These are phyloP conservation scores for Lactarius pseudohatsudake DNA, from an alignment of 768 basidiomycete genomes.

Conservation along the genomic window DNA sequence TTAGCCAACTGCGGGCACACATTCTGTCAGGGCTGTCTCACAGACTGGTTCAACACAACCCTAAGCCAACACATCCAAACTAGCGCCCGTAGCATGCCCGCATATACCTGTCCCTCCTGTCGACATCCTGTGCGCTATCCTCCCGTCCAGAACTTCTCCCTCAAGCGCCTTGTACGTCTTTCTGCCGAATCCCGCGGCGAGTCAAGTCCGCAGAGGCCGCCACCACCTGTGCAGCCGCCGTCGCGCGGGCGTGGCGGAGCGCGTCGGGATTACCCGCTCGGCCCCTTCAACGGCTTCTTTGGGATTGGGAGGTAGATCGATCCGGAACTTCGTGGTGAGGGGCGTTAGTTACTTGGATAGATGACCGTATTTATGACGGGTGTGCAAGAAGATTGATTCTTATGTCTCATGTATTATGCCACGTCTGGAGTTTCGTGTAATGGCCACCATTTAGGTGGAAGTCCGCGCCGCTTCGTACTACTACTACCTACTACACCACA, in stretches of 20 bases:
- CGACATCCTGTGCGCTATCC: conserved; percentile 47
- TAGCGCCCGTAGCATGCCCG: conserved; percentile 31
- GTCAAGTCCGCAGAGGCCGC: conserved; percentile 38
- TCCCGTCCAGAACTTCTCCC: conserved; percentile 59
- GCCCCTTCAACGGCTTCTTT: conserved; percentile 21
- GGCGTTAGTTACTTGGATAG: neutral
- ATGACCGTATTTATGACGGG: conserved; percentile 2
- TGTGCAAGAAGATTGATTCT: neutral
- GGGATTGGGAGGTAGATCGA: conserved; percentile 15
- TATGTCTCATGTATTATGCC: neutral
- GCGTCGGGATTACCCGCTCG: conserved; percentile 6
- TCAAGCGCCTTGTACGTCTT: conserved; percentile 56
- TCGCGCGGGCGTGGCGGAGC: conserved; percentile 17
- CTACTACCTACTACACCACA: neutral
- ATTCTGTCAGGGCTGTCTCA: conserved; percentile 62
- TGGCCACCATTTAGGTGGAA: neutral
- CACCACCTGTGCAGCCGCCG: conserved; percentile 2
- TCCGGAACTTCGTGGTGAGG: neutral
- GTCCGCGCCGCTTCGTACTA: neutral
- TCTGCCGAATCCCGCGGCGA: conserved; percentile 53
- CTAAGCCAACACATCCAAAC: conserved; percentile 49
- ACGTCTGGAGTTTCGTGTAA: neutral
- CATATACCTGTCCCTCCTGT: conserved; percentile 71
- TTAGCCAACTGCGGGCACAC: conserved; percentile 66
- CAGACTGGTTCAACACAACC: conserved; percentile 51